Evolutionary conservation across 2,329 filamentous ascomycete genomes (phyloP).

Genomic region (Epichloe typhina): DNA sequence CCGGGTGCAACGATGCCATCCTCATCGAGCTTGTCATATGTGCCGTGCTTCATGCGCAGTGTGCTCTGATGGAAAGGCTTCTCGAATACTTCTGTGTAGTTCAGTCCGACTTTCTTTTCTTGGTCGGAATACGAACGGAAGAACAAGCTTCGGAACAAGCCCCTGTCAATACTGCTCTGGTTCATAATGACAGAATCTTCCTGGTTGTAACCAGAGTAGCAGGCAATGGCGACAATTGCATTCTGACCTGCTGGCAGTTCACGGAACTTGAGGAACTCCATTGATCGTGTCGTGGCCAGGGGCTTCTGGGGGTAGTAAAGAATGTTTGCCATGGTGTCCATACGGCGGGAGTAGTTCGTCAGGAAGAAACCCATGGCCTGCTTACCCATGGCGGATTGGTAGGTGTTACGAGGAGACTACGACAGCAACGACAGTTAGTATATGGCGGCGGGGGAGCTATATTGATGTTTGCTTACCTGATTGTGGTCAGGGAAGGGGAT

Average conservation of each 20-base stretch:
- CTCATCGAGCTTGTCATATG: slow-evolving; percentile 94
- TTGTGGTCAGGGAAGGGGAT: slow-evolving; percentile 99
- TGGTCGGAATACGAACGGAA: slow-evolving; percentile 96
- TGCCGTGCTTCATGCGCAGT: slow-evolving; percentile 82
- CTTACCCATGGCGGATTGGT: slow-evolving; percentile 99
- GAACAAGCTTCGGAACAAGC: slow-evolving; percentile 93
- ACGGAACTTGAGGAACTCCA: slow-evolving; percentile 98
- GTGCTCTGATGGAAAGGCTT: slow-evolving; percentile 85
- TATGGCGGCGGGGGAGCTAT: neutral
- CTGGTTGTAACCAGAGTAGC: slow-evolving; percentile 98
- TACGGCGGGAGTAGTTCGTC: slow-evolving; percentile 90
- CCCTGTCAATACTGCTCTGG: slow-evolving; percentile 95
- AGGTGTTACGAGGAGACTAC: slow-evolving; percentile 93
- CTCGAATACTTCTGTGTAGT: slow-evolving; percentile 86
- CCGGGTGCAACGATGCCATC: slow-evolving; percentile 92
- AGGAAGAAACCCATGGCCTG: slow-evolving; percentile 99
- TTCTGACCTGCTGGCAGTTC: slow-evolving; percentile 95
- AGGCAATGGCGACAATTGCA: slow-evolving; percentile 93
- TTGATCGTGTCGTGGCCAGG: slow-evolving; percentile 85
- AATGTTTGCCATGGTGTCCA: slow-evolving; percentile 99
- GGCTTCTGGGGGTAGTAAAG: slow-evolving; percentile 98
- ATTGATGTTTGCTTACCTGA: slow-evolving; percentile 39
- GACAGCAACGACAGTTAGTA: slow-evolving; percentile 18
- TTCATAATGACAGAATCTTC: slow-evolving; percentile 99
- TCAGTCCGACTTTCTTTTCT: slow-evolving; percentile 91